Evolutionary conservation across 164 flowering plant species (phyloP).

Genomic region (Brasenia schreberi): DNA sequence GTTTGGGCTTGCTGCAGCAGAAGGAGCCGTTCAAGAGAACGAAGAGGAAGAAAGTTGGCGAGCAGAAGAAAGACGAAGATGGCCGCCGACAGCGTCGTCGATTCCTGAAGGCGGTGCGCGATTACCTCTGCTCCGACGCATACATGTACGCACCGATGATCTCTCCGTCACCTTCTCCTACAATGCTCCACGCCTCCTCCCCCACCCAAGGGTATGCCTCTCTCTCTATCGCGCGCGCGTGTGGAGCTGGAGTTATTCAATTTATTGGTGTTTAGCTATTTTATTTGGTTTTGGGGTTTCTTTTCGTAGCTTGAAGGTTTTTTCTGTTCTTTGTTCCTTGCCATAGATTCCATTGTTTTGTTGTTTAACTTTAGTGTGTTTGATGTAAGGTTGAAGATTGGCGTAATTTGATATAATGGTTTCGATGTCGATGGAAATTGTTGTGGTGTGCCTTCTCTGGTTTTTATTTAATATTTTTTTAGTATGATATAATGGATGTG

Average conservation of each 20-base stretch:
- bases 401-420: no score
- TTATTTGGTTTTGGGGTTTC: no score
- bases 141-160: constrained; percentile 41
- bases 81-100: constrained; percentile 10
- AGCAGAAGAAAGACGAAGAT: constrained; percentile 6
- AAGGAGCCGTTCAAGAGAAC: background rate
- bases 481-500: no score
- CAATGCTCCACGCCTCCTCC: background rate
- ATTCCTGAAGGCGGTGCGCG: constrained; percentile 18
- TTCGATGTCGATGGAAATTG: no score
- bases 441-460: no score
- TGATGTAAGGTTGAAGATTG: no score
- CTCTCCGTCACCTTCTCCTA: background rate
- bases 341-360: background rate
- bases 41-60: background rate
- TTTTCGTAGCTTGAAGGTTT: no score
- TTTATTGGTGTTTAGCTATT: no score
- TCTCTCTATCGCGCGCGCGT: background rate
- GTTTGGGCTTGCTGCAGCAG: background rate
- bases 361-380: no score
- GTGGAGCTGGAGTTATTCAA: background rate
- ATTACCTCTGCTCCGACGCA: constrained; percentile 33
- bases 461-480: no score
- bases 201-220: background rate
- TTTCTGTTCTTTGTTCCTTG: background rate